Evolutionary conservation across 2,329 filamentous ascomycete genomes (phyloP).

Genomic region (Botrytis medusae): DNA sequence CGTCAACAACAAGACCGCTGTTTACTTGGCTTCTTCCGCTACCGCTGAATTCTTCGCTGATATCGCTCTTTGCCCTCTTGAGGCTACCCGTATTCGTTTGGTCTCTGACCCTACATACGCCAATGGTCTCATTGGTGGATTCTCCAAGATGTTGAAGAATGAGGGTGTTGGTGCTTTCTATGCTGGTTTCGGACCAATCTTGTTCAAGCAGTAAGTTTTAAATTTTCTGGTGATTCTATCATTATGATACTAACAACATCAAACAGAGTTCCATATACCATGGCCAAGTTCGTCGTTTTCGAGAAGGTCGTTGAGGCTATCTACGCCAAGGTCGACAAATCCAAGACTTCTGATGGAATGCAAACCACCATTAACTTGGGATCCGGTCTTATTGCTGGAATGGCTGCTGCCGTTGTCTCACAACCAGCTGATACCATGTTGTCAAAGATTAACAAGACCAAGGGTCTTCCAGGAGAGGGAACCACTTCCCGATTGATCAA

Average conservation of each 20-base stretch:
- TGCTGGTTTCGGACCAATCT: constrained; percentile 83
- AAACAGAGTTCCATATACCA: constrained; percentile 77
- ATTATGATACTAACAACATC: not conserved
- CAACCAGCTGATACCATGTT: constrained; percentile 94
- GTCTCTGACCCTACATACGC: constrained; percentile 86
- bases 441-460: constrained; percentile 94
- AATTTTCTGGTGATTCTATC: not conserved
- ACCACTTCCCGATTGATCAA: constrained; percentile 79
- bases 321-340: constrained; percentile 71
- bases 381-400: constrained; percentile 75
- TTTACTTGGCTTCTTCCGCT: constrained; percentile 73
- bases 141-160: constrained; percentile 77
- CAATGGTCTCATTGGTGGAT: constrained; percentile 74
- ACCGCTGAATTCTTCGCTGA: constrained; percentile 70
- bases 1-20: constrained; percentile 73
- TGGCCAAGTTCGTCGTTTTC: constrained; percentile 93
- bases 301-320: constrained; percentile 80
- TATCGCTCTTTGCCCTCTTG: constrained; percentile 84
- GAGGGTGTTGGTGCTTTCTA: constrained; percentile 88
- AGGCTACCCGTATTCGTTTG: constrained; percentile 91
- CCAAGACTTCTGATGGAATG: constrained; percentile 61
- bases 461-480: constrained; percentile 82
- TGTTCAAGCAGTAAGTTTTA: constrained; percentile 70
- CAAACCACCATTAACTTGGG: constrained; percentile 82
- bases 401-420: constrained; percentile 82